Evolutionary conservation across 495 filamentous ascomycete species (phyloP).

Genomic region (Achaetomiella virescens): DNA sequence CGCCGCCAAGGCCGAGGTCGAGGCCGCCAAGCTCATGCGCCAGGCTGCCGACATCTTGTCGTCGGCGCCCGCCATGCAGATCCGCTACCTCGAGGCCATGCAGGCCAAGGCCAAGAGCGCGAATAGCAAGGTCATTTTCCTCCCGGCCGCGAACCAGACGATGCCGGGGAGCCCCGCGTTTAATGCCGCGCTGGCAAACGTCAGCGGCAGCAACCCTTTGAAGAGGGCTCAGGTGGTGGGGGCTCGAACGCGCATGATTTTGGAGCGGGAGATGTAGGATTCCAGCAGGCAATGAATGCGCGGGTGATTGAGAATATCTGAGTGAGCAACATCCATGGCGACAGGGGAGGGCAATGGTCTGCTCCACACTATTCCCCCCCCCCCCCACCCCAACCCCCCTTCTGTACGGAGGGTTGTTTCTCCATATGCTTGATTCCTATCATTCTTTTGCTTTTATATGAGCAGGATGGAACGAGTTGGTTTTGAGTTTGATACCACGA

Average conservation of each 20-base stretch:
- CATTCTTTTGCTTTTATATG: too few species aligned
- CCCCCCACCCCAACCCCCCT: too few species aligned
- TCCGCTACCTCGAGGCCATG: slow-evolving; percentile 98
- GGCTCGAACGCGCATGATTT: slow-evolving; percentile 37
- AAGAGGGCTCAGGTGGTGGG: slow-evolving; percentile 9
- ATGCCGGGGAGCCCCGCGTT: slow-evolving; percentile 49
- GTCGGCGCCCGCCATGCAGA: slow-evolving; percentile 96
- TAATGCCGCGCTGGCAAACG: slow-evolving; percentile 24
- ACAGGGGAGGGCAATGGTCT: too few species aligned
- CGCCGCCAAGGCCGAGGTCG: slow-evolving; percentile 92
- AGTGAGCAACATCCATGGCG: slow-evolving; percentile 14
- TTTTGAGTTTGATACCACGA: too few species aligned
- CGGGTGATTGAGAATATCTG: slow-evolving; percentile 84
- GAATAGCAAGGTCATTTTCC: slow-evolving; percentile 95
- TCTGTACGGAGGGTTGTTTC: too few species aligned
- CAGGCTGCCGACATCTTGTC: slow-evolving; percentile 95
- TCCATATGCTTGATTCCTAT: too few species aligned
- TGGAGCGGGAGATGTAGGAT: slow-evolving; percentile 44
- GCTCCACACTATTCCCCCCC: too few species aligned
- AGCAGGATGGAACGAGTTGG: too few species aligned
- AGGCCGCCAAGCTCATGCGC: slow-evolving; percentile 94
- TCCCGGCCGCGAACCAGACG: slow-evolving; percentile 61
- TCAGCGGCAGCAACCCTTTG: slow-evolving; percentile 19
- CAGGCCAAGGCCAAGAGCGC: slow-evolving; percentile 96
- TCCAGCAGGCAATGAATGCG: slow-evolving; percentile 79